Evolutionary conservation across 768 basidiomycete genomes (phyloP), one percentile per base, ranked within the genome.

Genomic region (Panaeolus papilionaceus): DNA sequence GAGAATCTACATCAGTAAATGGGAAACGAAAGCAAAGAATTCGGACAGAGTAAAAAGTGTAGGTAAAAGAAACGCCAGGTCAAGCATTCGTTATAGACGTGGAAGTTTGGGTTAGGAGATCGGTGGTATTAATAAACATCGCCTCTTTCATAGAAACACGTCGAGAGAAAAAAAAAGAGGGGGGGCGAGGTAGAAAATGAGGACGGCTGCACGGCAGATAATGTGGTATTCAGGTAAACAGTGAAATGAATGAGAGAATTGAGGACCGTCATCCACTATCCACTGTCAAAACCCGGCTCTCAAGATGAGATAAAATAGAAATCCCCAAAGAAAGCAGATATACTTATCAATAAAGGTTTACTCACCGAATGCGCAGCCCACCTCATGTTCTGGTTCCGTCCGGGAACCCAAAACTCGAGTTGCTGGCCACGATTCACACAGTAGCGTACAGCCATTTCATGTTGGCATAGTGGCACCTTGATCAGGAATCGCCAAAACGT

Each of bases 401-500:
- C 94, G 0, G 98, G 96, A 14, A 99, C 90, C 75, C 86, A 89
- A 77, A 99, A 99, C 40, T 87, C 85, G 62, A 94, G 81, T 68
- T 86, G 84, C 62, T 91, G 88, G 2, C 96, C 92, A 10, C 86
- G 80, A 76, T 99, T 98, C 73, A 99, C 83, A 64, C 85, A 85
- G 78, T 99, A 99, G 65, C 79, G 83, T 63, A 99, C 84, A 62
- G 83, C 80, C 85, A 95, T 92, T 80, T 97, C 94, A 42, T 82
- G 80, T 9, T 81, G 78, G 1, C 84, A 83, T 2, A 98, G 77
- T 0, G 94, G 95, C 65, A 99, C 84, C 69, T 90, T 88, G 61
- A 98, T 88, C 73, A 90, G 83, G 80, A 98, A 98, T 64, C 97
- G 86, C 93, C 95, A 99, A 81, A 99, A 99, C 0, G 94, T 94